phyloP scores from a whole-genome alignment of 805 yeast species.

The Nakazawaea ishiwadae region DNA sequence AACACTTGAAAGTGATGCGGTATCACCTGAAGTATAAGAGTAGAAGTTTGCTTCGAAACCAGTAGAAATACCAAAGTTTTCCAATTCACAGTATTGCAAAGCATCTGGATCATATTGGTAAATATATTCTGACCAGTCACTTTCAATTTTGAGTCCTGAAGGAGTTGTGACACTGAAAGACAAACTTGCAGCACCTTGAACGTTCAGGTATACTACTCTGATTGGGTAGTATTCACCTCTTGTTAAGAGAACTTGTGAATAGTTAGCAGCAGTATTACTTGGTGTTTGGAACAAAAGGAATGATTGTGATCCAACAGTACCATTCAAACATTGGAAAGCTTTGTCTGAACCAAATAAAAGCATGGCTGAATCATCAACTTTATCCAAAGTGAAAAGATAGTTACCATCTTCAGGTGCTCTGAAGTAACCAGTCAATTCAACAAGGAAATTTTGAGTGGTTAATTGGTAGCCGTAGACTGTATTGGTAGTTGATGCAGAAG shows the following conservation, averaged over 20 bases:
- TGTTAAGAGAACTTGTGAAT: background rate
- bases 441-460: background rate
- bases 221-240: background rate
- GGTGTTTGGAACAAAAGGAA: background rate
- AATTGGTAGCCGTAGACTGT: background rate
- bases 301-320: background rate
- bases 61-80: background rate
- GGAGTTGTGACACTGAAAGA: background rate
- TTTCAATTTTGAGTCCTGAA: background rate
- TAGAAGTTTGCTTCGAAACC: background rate
- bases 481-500: background rate
- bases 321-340: background rate
- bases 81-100: background rate
- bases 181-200: slow-evolving; percentile 16
- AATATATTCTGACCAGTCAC: background rate
- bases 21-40: background rate
- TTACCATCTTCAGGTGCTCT: background rate
- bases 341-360: background rate
- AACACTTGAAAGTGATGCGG: background rate
- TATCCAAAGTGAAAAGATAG: background rate
- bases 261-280: background rate
- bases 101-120: background rate
- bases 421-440: background rate
- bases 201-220: background rate
- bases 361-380: background rate